Percentiles rank a stretch among this genome's conserved stretches.
phyloP scores from a whole-genome alignment of 306 rosid species.

The Pterocarpus macrocarpus region DNA sequence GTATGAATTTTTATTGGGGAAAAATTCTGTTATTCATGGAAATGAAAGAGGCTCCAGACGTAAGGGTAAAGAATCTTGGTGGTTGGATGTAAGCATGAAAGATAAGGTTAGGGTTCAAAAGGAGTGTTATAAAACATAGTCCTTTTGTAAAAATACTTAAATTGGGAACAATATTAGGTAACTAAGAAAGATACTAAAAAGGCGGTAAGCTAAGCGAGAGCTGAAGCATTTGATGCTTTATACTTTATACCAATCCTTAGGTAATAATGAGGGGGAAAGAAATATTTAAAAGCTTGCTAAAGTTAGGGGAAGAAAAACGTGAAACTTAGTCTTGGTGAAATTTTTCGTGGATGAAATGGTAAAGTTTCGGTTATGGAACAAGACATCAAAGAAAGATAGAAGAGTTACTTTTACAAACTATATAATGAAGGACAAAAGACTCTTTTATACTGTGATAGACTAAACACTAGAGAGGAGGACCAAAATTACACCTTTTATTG shows the following conservation, averaged over 20 bases:
- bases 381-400: background rate
- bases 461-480: background rate
- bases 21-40: slow-evolving; percentile 19
- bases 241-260: background rate
- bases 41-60: slow-evolving; percentile 16
- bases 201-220: no score
- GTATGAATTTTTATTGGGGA: slow-evolving; percentile 15
- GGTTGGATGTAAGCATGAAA: background rate
- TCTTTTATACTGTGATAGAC: background rate
- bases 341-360: background rate
- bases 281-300: background rate
- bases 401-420: background rate
- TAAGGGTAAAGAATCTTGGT: no score
- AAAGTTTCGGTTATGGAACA: background rate
- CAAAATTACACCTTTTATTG: background rate
- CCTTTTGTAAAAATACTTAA: no score
- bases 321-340: background rate
- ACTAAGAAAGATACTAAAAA: no score
- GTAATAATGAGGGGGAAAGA: background rate
- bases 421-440: background rate
- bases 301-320: background rate
- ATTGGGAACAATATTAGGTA: no score
- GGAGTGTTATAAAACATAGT: no score
- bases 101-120: no score
- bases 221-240: no score